Evolutionary conservation across 2,329 filamentous ascomycete species (phyloP).

Genomic region (Coniella lustricola): DNA sequence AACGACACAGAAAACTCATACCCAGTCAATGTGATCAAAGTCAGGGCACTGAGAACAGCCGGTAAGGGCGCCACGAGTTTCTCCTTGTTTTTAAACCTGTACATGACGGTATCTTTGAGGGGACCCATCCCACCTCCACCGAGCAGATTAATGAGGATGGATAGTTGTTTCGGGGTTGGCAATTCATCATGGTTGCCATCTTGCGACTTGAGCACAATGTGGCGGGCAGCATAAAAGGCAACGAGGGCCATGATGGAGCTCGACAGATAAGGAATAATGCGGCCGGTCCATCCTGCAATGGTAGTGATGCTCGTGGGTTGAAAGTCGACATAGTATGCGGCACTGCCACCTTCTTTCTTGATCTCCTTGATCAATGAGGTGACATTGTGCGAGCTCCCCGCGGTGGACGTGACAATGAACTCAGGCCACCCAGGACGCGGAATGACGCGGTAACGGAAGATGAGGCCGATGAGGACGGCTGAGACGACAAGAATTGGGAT

Average conservation of each 20-base stretch:
- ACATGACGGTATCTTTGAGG: background rate
- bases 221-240: background rate
- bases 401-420: background rate
- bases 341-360: background rate
- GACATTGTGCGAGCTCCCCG: background rate
- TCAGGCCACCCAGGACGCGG: background rate
- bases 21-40: background rate
- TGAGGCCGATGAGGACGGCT: background rate
- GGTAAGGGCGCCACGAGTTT: background rate
- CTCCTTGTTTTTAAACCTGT: background rate
- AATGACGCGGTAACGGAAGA: background rate
- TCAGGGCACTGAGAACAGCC: background rate
- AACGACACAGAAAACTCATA: background rate
- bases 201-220: background rate
- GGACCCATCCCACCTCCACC: background rate
- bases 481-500: background rate
- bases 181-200: background rate
- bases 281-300: background rate
- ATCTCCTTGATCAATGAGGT: background rate
- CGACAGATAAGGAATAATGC: background rate
- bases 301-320: background rate
- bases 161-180: background rate
- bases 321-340: background rate
- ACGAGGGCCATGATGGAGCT: constrained; percentile 2
- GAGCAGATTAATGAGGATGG: background rate